Conservation (phyloP, 805 yeast genomes). For the Brettanomyces bruxellensis region DNA sequence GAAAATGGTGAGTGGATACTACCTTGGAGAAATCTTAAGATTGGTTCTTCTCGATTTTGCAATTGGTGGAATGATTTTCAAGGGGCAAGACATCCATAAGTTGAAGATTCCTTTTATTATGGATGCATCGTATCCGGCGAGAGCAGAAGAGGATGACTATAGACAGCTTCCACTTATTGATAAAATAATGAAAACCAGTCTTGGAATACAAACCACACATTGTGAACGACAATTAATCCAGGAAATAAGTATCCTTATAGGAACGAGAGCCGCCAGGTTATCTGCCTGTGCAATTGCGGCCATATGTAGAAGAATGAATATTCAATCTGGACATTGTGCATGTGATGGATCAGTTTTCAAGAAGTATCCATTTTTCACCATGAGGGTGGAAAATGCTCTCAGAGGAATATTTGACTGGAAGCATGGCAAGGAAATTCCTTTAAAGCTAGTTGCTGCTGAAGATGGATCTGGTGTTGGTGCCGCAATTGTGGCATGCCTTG, state of each 20-base stretch:
- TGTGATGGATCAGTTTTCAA: constrained; percentile 96
- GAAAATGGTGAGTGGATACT: constrained; percentile 96
- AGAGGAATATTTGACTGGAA: constrained; percentile 84
- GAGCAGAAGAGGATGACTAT: constrained; percentile 81
- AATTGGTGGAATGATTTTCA: constrained; percentile 56
- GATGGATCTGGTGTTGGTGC: constrained; percentile 99
- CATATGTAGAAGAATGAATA: constrained; percentile 76
- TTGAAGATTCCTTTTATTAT: constrained; percentile 59
- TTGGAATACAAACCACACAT: constrained; percentile 57
- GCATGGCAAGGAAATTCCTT: constrained; percentile 15
- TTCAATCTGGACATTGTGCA: constrained; percentile 76
- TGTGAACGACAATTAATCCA: constrained; percentile 80
- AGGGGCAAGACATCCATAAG: constrained; percentile 55
- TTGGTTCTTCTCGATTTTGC: constrained; percentile 67
- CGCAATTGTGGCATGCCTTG: constrained; percentile 92
- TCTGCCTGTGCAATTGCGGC: constrained; percentile 96
- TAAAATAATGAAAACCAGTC: constrained; percentile 48
- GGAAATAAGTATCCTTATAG: constrained; percentile 75
- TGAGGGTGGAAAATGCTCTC: constrained; percentile 81
- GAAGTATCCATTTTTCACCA: constrained; percentile 86
- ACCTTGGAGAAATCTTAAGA: constrained; percentile 87
- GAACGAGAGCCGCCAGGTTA: constrained; percentile 87
- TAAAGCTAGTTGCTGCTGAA: constrained; percentile 35
- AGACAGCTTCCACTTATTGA: constrained; percentile 73
- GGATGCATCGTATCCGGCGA: constrained; percentile 86